Evolutionary conservation across 257 asterid genomes (phyloP).

Genomic region (Thymus quinquecostatus): DNA sequence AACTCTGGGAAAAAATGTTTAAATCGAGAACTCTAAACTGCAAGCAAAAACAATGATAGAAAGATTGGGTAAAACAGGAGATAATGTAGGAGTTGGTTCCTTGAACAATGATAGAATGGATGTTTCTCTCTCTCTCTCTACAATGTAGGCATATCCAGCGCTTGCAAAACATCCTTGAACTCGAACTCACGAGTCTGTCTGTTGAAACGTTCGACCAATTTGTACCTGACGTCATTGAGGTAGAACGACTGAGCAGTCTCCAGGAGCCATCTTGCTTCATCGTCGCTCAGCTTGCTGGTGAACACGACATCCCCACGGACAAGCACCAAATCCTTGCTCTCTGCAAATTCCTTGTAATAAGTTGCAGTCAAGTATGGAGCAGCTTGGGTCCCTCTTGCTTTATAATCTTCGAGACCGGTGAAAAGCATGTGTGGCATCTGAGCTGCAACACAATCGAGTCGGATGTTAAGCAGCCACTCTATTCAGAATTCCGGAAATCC

Average conservation of each 20-base stretch:
- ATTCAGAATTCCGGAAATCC: conserved; percentile 12
- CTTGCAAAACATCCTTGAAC: conserved; percentile 86
- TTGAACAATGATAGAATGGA: background rate
- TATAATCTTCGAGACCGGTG: conserved; percentile 97
- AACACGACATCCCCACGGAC: conserved; percentile 86
- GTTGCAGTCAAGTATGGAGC: conserved; percentile 83
- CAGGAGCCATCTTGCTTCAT: conserved; percentile 84
- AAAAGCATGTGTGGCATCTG: conserved; percentile 89
- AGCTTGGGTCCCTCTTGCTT: conserved; percentile 97
- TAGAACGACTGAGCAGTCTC: conserved; percentile 89
- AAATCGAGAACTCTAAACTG: background rate
- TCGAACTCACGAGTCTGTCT: conserved; percentile 78
- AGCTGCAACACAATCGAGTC: conserved; percentile 50
- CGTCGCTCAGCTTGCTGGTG: conserved; percentile 85
- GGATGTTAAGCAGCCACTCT: background rate
- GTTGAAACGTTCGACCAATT: conserved; percentile 86
- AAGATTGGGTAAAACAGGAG: conserved; percentile 4
- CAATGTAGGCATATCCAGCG: conserved; percentile 79
- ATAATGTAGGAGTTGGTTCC: background rate
- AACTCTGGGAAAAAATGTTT: background rate
- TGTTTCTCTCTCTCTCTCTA: conserved; percentile 28
- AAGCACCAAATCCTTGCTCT: conserved; percentile 84
- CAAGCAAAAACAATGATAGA: conserved; percentile 1
- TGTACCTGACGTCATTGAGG: conserved; percentile 84
- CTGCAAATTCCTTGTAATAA: conserved; percentile 81